These are phyloP conservation scores for Hypoxylon crocopeplum DNA, from an alignment of 495 filamentous ascomycete species.

Conservation along the genomic window DNA sequence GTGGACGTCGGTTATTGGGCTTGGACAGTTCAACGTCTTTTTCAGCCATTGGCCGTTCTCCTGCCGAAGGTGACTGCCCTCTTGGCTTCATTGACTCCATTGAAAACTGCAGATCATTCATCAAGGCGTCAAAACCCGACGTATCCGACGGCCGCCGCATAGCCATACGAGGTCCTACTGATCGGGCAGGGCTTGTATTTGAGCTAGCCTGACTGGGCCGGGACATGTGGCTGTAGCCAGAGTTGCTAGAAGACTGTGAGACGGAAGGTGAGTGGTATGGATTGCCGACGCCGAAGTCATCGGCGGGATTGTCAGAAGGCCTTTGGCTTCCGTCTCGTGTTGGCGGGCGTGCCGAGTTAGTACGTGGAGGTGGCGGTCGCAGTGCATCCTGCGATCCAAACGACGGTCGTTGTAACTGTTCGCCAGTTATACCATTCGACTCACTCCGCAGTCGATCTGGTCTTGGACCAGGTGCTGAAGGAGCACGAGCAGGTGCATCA, in stretches of 20 bases:
- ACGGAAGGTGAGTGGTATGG: conserved; percentile 68
- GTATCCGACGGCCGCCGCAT: conserved; percentile 46
- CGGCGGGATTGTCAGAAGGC: conserved; percentile 53
- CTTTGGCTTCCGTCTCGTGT: conserved; percentile 32
- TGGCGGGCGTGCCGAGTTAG: conserved; percentile 51
- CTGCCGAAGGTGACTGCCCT: conserved; percentile 35
- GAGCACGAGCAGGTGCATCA: conserved; percentile 51
- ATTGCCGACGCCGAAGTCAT: conserved; percentile 59
- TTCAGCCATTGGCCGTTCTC: conserved; percentile 33
- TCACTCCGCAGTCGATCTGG: conserved; percentile 46
- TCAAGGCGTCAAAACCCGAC: conserved; percentile 54
- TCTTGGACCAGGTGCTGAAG: conserved; percentile 52
- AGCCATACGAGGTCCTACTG: conserved; percentile 46
- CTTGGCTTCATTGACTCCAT: conserved; percentile 46
- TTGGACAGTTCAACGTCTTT: conserved; percentile 29
- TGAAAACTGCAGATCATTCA: conserved; percentile 60
- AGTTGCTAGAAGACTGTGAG: conserved; percentile 74
- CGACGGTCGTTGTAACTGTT: conserved; percentile 50
- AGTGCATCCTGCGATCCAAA: conserved; percentile 54
- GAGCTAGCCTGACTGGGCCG: conserved; percentile 73
- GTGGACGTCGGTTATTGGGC: conserved; percentile 35
- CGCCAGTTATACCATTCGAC: conserved; percentile 39
- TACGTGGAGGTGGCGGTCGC: conserved; percentile 56
- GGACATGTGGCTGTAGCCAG: conserved; percentile 59
- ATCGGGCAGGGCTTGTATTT: conserved; percentile 67